These are phyloP conservation scores for Plectosphaerella cucumerina DNA, from an alignment of 2,329 filamentous ascomycete species.

Conservation along the genomic window DNA sequence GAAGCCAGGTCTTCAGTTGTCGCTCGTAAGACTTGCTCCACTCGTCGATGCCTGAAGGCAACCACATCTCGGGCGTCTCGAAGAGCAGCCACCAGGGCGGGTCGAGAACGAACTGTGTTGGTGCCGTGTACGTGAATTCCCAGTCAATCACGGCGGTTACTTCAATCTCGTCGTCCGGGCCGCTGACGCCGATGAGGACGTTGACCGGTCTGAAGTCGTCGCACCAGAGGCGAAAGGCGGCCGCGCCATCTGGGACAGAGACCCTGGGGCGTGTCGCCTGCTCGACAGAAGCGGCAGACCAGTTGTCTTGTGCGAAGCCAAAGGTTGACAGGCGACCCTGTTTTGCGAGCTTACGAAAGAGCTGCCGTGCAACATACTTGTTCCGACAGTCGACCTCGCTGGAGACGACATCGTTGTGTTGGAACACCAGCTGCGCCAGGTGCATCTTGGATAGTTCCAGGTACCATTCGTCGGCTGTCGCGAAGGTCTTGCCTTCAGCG, in stretches of 20 bases:
- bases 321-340: conserved; percentile 4
- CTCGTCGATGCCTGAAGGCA: conserved; percentile 16
- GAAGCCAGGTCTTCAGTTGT: conserved; percentile 22
- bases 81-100: conserved; percentile 36
- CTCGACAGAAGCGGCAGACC: conserved; percentile 8
- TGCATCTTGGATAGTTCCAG: conserved; percentile 30
- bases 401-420: conserved; percentile 29
- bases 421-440: conserved; percentile 26
- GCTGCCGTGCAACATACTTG: conserved; percentile 25
- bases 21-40: conserved; percentile 27
- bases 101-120: conserved; percentile 25
- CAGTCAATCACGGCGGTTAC: conserved; percentile 33
- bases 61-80: conserved; percentile 25
- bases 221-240: conserved; percentile 21
- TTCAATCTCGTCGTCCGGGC: conserved; percentile 13
- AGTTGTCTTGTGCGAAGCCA: conserved; percentile 13
- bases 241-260: neutral
- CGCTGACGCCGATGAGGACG: conserved; percentile 17
- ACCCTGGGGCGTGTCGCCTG: conserved; percentile 4
- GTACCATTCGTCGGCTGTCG: conserved; percentile 23
- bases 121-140: conserved; percentile 32
- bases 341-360: conserved; percentile 24
- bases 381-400: conserved; percentile 22
- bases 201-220: conserved; percentile 28
- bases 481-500: neutral